Evolutionary conservation across 2,329 filamentous ascomycete species (phyloP).

Genomic region (Teratosphaeria zuluensis): DNA sequence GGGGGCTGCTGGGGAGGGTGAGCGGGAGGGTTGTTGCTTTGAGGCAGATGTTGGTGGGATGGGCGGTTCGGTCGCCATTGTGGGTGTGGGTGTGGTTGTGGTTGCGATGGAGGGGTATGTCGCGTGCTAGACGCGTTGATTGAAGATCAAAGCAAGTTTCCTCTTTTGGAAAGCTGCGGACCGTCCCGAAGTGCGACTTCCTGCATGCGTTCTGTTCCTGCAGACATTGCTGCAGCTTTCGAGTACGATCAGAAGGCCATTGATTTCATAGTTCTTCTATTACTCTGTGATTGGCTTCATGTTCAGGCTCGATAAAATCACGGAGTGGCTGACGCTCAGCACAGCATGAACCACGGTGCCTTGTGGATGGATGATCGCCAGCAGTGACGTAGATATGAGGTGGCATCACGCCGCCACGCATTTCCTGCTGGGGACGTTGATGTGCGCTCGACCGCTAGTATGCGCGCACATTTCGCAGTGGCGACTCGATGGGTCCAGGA

Average conservation of each 20-base stretch:
- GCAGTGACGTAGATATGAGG: not conserved
- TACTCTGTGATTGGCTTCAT: not conserved
- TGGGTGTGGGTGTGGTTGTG: not conserved
- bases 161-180: not conserved
- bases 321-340: not conserved
- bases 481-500: not conserved
- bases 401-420: not conserved
- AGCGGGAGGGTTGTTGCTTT: not conserved
- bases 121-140: not conserved
- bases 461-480: not conserved
- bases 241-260: too few relatives aligned
- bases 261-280: not conserved
- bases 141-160: not conserved
- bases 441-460: not conserved
- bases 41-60: not conserved
- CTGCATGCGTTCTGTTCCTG: not conserved
- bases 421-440: not conserved
- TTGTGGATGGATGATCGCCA: not conserved
- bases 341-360: not conserved
- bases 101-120: not conserved
- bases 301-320: not conserved
- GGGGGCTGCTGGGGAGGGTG: conserved; percentile 12
- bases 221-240: not conserved
- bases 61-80: not conserved
- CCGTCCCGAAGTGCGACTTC: not conserved